These are phyloP conservation scores for Solanum pinnatisectum DNA, from an alignment of 257 asterid species.

Conservation along the genomic window DNA sequence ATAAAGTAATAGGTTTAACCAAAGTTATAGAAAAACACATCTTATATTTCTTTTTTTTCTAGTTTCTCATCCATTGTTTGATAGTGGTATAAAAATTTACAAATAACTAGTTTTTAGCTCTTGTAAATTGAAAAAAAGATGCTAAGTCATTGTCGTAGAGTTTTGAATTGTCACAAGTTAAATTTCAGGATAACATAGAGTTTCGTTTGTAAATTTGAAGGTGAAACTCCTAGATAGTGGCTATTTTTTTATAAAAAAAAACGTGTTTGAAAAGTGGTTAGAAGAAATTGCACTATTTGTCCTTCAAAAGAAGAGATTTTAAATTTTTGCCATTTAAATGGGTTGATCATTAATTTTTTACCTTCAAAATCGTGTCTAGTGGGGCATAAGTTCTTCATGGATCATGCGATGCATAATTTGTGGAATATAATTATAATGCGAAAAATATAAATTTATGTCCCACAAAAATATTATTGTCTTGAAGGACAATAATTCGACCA, in stretches of 20 bases:
- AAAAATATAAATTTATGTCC: not conserved
- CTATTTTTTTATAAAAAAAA: not conserved
- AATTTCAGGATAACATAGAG: not conserved
- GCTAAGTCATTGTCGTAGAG: too few relatives aligned
- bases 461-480: not conserved
- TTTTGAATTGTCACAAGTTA: not conserved
- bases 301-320: not conserved
- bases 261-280: not conserved
- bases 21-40: not conserved
- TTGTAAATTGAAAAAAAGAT: not conserved
- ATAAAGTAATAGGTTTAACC: not conserved
- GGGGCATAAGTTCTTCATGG: not conserved
- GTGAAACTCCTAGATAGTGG: not conserved
- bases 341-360: not conserved
- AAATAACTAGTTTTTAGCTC: not conserved
- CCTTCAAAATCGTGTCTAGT: not conserved
- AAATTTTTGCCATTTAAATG: not conserved
- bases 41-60: not conserved
- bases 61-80: too few relatives aligned
- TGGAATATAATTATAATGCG: not conserved
- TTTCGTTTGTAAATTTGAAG: not conserved
- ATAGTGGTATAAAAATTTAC: not conserved
- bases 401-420: not conserved
- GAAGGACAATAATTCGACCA: not conserved
- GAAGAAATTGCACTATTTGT: not conserved